phyloP scores from a whole-genome alignment of 306 rosid species.

The Phaseolus lunatus region DNA sequence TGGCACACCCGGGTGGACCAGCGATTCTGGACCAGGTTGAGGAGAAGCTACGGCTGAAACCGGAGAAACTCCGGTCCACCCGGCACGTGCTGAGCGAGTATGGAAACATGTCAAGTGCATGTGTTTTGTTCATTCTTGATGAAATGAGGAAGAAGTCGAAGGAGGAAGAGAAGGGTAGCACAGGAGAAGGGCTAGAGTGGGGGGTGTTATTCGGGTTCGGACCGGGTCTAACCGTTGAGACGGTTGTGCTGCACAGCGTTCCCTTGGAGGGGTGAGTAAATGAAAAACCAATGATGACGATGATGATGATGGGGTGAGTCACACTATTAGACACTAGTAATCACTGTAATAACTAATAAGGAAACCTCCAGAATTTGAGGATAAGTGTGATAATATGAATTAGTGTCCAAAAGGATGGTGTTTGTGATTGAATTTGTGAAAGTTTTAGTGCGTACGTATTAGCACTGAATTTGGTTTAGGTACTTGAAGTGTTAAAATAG shows the following conservation, averaged over 20 bases:
- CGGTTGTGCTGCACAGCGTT: conserved; percentile 55
- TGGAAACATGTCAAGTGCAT: conserved; percentile 70
- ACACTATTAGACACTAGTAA: too few relatives aligned
- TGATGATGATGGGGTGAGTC: too few relatives aligned
- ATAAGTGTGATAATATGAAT: too few relatives aligned
- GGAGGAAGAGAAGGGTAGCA: conserved; percentile 52
- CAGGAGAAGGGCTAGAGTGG: conserved; percentile 67
- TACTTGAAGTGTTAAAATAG: too few relatives aligned
- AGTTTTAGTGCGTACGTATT: too few relatives aligned
- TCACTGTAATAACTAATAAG: background rate
- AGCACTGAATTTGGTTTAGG: too few relatives aligned
- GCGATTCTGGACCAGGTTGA: conserved; percentile 71
- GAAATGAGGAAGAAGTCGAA: conserved; percentile 56
- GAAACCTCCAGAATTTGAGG: too few relatives aligned
- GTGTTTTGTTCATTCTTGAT: conserved; percentile 62
- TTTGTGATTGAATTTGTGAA: too few relatives aligned
- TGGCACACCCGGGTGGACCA: conserved; percentile 76
- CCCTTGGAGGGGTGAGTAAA: conserved; percentile 22
- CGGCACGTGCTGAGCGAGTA: conserved; percentile 61
- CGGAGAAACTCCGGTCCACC: conserved; percentile 53
- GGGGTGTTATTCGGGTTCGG: conserved; percentile 70
- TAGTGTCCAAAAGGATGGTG: too few relatives aligned
- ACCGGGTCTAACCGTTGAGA: conserved; percentile 66
- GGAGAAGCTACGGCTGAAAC: conserved; percentile 52
- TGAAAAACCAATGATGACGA: too few relatives aligned